Percentiles rank a stretch among this genome's conserved stretches.
These are phyloP conservation scores for Diaporthe sp. DNA, from an alignment of 2,329 filamentous ascomycete species.

Conservation along the genomic window DNA sequence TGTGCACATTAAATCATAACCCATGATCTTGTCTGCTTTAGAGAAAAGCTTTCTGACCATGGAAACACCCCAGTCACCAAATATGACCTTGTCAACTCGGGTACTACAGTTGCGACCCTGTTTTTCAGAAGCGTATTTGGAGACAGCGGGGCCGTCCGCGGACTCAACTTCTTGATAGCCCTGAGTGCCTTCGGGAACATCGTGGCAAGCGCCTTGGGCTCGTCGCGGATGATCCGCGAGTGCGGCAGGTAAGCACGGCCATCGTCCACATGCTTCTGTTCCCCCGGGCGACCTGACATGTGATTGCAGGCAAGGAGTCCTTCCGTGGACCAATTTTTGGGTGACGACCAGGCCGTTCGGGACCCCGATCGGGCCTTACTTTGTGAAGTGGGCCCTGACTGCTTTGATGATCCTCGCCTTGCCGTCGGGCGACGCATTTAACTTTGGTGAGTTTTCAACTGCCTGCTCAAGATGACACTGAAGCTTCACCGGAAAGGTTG, in stretches of 20 bases:
- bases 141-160: slow-evolving; percentile 57
- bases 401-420: slow-evolving; percentile 72
- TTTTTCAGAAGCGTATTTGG: slow-evolving; percentile 74
- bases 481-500: background rate
- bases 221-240: slow-evolving; percentile 71
- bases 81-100: slow-evolving; percentile 62
- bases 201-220: slow-evolving; percentile 66
- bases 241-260: slow-evolving; percentile 62
- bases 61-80: slow-evolving; percentile 57
- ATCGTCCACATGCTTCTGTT: too few species aligned
- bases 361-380: slow-evolving; percentile 72
- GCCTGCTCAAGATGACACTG: too few species aligned
- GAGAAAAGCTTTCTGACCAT: background rate
- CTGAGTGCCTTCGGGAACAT: slow-evolving; percentile 72
- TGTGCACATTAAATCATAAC: background rate
- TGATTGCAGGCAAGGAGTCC: slow-evolving; percentile 63
- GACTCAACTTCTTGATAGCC: slow-evolving; percentile 69
- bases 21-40: too few species aligned
- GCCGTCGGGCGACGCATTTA: slow-evolving; percentile 75
- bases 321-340: slow-evolving; percentile 72
- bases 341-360: slow-evolving; percentile 73
- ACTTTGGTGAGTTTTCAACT: slow-evolving; percentile 61
- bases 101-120: slow-evolving; percentile 63
- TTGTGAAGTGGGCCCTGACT: slow-evolving; percentile 69
- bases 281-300: background rate